Base-by-base conservation (phyloP, 1,139 yeast genomes). In the Cylindricascospora bacillispora region DNA sequence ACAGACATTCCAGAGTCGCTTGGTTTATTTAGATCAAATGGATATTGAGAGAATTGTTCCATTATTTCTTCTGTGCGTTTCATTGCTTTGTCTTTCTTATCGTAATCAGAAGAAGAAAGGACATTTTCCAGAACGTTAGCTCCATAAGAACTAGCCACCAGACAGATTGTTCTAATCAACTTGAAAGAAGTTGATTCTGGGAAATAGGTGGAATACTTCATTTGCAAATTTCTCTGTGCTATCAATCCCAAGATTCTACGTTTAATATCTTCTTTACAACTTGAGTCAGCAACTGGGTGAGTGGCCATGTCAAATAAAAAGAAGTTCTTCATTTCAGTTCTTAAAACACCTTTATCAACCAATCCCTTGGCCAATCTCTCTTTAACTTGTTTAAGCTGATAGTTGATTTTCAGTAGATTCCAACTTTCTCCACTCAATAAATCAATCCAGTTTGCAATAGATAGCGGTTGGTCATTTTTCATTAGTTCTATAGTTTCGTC, bases 231-330 rank as follows among this genome's bases (percentile, higher is more conserved):
- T 56, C 94, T 70, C 27, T 78, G 63, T 7, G 82, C 73, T 42
- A 89, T 63, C 34, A 83, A 56, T 30, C 70, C 66, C 39, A 86
- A 63, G 21, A 83, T 71, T 47, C 97, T 70, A 40, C 73, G 68
- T 39, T 77, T 73, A 29, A 73, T 64, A 35, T 83, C 75, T 41
- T 79, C 80, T 55, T 85, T 92, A 47, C 93, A 82, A 27, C 80
- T 68, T 33, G 77, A 61, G 57, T 89, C 98, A 23, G 92, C 80
- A 10, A 89, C 73, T 3, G 99, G 99, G 56, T 92, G 98, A 5
- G 98, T 92, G 15, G 98, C 95, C 95, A 89, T 89, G 57, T 89
- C 98, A 46, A 89, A 89, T 34, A 89, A 63, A 50, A 92, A 74
- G 56, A 89, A 89, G 60, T 83, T 92, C 52, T 86, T 85, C 53